Evolutionary conservation across 1,284 basidiomycete genomes (phyloP).

Genomic region (Pascua sp.): DNA sequence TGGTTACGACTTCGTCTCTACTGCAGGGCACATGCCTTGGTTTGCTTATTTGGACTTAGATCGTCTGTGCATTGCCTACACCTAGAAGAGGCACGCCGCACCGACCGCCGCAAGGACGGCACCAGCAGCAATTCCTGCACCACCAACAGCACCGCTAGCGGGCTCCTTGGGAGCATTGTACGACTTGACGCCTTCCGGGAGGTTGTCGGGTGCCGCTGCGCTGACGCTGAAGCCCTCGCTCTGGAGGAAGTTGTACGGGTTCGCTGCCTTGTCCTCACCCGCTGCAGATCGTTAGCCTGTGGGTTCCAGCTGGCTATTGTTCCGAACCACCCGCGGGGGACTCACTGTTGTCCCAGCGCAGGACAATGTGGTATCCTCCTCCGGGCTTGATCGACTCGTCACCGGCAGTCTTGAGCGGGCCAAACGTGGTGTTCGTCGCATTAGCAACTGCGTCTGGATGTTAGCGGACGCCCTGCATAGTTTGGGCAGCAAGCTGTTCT

Average conservation of each 20-base stretch:
- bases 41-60: too few relatives aligned
- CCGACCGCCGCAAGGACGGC: neutral
- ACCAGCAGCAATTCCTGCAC: neutral
- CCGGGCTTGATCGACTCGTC: neutral
- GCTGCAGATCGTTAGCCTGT: neutral
- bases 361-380: neutral
- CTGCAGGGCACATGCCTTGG: too few relatives aligned
- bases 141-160: neutral
- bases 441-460: neutral
- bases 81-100: neutral
- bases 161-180: neutral
- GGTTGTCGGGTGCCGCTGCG: neutral
- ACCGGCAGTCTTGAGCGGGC: neutral
- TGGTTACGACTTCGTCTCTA: too few relatives aligned
- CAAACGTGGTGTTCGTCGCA: neutral
- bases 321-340: neutral
- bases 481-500: too few relatives aligned
- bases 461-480: too few relatives aligned
- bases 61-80: too few relatives aligned
- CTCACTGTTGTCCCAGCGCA: conserved; percentile 2
- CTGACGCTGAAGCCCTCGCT: neutral
- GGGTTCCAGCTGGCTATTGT: too few relatives aligned
- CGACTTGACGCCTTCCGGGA: conserved; percentile 1
- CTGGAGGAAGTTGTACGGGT: neutral
- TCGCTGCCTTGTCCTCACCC: neutral